Base-by-base conservation (phyloP, 2,329 filamentous ascomycete genomes). In the Lasiodiplodia theobromae region DNA sequence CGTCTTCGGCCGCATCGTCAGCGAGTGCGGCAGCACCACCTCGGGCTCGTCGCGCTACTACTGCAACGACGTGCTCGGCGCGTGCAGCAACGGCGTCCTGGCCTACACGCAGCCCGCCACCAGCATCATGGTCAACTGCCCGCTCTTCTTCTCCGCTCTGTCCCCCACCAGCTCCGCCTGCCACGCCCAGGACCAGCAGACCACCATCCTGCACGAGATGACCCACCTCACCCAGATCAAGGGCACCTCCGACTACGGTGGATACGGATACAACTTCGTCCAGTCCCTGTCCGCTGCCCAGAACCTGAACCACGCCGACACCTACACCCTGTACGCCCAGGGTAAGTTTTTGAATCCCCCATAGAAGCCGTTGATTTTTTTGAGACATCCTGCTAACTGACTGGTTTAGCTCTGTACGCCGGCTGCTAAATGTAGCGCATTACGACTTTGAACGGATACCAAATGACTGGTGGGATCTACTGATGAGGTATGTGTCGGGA, bases 171-270 rank as follows among this genome's bases (percentile, higher is more conserved):
- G 84, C 8, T 72, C 71, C 10, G 78, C 75, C 1, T 92, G 90
- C 81, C 88, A 91, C 75, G 84, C 73, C 2, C 89, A 91, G 78
- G 89, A 91, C 74, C 87, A 89, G 79, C 87, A 86, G 2, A 89
- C 86, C 11, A 91, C 89, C 16, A 84, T 84, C 38, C 77, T 92
- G 18, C 90, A 92, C 74, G 90, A 92, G 82, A 82, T 85, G 72
- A 90, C 89, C 10, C 90, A 92, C 74, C 82, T 85, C n/a, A 78
- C 84, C 75, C 83, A 80, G 79, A 82, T 85, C 14, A 87, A 86
- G 67, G 87, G 88, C 10, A 91, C 89, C 2, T 77, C 84, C 2
- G 89, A 92, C 74, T 80, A 85, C 66, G 85, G 40, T 12, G 60
- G 82, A 18, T 88, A 87, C 71, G 77, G 71, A 28, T 88, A 87